phyloP scores from a whole-genome alignment of 352 stramenopile genomes.

The Phytophthora constricta region DNA sequence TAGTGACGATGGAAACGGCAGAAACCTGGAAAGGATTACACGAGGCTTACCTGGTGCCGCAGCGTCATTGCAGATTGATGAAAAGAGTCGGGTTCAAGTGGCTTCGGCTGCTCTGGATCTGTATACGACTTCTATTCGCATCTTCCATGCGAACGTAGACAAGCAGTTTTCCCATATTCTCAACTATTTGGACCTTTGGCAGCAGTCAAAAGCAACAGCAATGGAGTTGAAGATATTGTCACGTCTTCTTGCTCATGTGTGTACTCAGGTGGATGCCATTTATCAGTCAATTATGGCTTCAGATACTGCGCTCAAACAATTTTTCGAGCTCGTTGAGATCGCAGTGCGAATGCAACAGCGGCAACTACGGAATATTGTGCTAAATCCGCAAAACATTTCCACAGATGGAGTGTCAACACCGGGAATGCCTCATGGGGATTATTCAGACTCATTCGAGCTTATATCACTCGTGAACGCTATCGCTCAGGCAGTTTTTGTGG shows the following conservation, averaged over 20 bases:
- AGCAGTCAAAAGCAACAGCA: conserved; percentile 29
- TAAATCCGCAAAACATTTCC: background rate
- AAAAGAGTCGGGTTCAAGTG: conserved; percentile 26
- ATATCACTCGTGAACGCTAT: conserved; percentile 58
- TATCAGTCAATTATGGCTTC: conserved; percentile 34
- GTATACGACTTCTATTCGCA: conserved; percentile 57
- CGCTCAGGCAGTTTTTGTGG: conserved; percentile 44
- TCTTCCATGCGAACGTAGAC: conserved; percentile 55
- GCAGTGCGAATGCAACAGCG: conserved; percentile 45
- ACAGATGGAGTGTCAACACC: background rate
- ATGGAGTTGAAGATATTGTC: conserved; percentile 58
- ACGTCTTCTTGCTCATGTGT: conserved; percentile 49
- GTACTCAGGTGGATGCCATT: conserved; percentile 40
- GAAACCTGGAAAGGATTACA: background rate
- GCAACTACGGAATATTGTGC: conserved; percentile 22
- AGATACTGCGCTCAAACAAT: conserved; percentile 38
- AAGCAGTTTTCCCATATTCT: conserved; percentile 54
- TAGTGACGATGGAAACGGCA: background rate
- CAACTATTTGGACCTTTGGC: conserved; percentile 49
- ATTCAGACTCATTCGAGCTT: conserved; percentile 38
- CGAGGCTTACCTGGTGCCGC: background rate
- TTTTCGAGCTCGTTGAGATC: conserved; percentile 43
- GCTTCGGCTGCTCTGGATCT: conserved; percentile 52
- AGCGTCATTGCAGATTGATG: conserved; percentile 13
- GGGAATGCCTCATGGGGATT: conserved; percentile 11